Conservation (phyloP, 83 land plant species). For the Picea mariana region DNA sequence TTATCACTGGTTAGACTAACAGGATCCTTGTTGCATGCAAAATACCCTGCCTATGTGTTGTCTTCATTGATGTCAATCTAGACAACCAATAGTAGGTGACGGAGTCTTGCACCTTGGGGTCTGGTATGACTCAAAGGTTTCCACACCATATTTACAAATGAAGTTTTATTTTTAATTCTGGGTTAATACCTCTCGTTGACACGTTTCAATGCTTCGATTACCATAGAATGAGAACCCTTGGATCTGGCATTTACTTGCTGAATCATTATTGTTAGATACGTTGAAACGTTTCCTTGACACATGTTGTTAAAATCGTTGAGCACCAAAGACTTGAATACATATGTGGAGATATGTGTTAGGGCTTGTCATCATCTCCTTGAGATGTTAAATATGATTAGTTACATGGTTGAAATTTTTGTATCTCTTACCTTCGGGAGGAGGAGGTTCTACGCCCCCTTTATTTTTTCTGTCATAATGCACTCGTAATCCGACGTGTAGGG, state of each 20-base stretch:
- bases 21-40: not conserved
- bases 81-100: not conserved
- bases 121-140: conserved; percentile 7
- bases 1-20: not conserved
- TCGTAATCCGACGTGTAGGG: no score
- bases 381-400: not conserved
- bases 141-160: not conserved
- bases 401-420: not conserved
- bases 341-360: not conserved
- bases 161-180: no score
- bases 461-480: conserved; percentile 12
- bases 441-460: not conserved
- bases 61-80: conserved; percentile 8
- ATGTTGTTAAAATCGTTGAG: not conserved
- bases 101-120: conserved; percentile 5
- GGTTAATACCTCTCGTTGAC: no score
- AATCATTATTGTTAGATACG: no score
- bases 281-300: no score
- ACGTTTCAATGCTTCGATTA: no score
- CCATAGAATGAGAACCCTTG: no score
- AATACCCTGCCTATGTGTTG: not conserved
- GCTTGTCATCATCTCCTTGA: not conserved
- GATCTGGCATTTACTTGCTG: no score
- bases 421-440: not conserved
- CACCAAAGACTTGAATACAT: not conserved